phyloP scores from a whole-genome alignment of 2,329 filamentous ascomycete genomes.

The Phialemonium atrogriseum region DNA sequence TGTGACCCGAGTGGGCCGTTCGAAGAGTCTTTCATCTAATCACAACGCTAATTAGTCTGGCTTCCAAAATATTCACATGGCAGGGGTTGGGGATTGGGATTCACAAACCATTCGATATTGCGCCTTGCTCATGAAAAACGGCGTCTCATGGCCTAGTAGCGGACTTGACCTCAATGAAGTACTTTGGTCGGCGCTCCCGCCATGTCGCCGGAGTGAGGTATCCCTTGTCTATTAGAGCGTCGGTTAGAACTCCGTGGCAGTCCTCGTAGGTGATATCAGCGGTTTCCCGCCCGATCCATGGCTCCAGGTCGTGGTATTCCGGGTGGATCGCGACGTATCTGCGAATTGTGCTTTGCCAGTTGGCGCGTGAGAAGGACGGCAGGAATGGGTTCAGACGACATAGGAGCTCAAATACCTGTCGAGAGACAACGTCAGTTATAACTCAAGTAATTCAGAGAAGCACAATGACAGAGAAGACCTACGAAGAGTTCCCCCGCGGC shows the following conservation, averaged over 20 bases:
- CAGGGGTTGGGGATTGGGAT: too few species aligned
- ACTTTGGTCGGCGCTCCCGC: slow-evolving; percentile 24
- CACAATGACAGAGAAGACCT: too few species aligned
- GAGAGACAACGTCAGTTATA: too few species aligned
- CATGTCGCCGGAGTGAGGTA: slow-evolving; percentile 15
- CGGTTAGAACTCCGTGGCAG: slow-evolving; percentile 21
- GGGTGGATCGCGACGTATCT: slow-evolving; percentile 27
- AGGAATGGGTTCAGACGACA: slow-evolving; percentile 9
- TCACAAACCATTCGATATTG: slow-evolving; percentile 34
- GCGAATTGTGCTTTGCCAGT: slow-evolving; percentile 43
- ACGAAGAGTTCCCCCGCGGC: slow-evolving; percentile 8
- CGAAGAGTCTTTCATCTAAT: slow-evolving; percentile 15
- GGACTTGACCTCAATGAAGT: slow-evolving; percentile 44
- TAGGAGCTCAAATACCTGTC: slow-evolving; percentile 6
- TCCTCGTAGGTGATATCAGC: slow-evolving; percentile 39
- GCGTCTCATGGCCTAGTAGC: slow-evolving; percentile 22
- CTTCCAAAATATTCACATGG: background rate
- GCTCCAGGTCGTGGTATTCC: slow-evolving; percentile 28
- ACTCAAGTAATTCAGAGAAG: too few species aligned
- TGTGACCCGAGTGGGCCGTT: slow-evolving; percentile 4
- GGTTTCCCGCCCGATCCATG: slow-evolving; percentile 33
- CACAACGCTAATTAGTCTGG: background rate
- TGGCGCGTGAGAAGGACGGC: slow-evolving; percentile 25
- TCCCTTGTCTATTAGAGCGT: slow-evolving; percentile 22
- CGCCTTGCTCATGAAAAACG: slow-evolving; percentile 37